These are phyloP conservation scores for Erythrophleum fordii DNA, from an alignment of 306 rosid genomes.

Conservation along the genomic window DNA sequence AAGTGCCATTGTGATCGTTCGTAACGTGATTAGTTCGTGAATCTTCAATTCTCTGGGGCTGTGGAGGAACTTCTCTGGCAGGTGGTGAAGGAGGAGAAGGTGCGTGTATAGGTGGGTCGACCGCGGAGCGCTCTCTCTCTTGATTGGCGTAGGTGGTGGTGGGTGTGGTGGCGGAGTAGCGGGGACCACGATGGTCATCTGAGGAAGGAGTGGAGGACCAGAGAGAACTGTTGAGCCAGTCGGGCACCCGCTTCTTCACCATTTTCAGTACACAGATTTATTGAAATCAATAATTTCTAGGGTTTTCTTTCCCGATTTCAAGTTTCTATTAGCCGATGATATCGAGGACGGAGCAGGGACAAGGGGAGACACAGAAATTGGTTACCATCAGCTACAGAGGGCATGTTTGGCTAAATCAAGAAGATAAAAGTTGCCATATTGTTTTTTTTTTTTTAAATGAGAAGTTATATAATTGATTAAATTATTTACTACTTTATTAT, in stretches of 20 bases:
- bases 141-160: background rate
- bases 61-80: constrained; percentile 46
- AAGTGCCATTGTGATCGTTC: constrained; percentile 34
- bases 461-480: too few species aligned
- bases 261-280: constrained; percentile 38
- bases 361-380: background rate
- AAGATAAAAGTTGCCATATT: too few species aligned
- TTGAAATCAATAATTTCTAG: constrained; percentile 20
- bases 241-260: constrained; percentile 89
- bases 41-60: constrained; percentile 48
- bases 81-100: constrained; percentile 57
- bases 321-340: background rate
- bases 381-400: background rate
- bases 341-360: background rate
- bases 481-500: too few species aligned
- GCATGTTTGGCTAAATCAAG: background rate
- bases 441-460: too few species aligned
- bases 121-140: constrained; percentile 33
- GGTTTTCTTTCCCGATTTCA: constrained; percentile 36
- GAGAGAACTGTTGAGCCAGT: constrained; percentile 97
- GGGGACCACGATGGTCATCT: constrained; percentile 54
- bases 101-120: constrained; percentile 55
- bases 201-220: constrained; percentile 71
- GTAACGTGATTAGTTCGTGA: constrained; percentile 35
- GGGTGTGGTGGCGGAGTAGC: constrained; percentile 44